Evolutionary conservation across 768 basidiomycete genomes (phyloP).

Genomic region (Mrakia gelida): DNA sequence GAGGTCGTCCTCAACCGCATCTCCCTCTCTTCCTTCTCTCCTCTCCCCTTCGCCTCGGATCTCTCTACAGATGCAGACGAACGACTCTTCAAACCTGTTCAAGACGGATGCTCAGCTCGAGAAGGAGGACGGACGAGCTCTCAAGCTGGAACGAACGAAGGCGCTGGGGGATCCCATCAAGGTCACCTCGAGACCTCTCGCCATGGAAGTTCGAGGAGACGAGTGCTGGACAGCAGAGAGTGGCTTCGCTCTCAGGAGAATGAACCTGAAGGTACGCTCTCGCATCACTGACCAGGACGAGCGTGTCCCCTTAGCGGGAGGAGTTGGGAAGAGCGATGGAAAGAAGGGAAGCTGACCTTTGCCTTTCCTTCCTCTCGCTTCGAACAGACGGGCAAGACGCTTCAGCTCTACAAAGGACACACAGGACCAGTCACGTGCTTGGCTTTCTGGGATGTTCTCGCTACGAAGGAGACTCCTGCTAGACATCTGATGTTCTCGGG

Average conservation of each 20-base stretch:
- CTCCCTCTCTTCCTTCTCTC: background rate
- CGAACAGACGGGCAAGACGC: slow-evolving; percentile 69
- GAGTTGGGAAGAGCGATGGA: background rate
- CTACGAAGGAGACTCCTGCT: slow-evolving; percentile 7
- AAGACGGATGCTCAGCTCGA: slow-evolving; percentile 67
- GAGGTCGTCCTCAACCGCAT: too few species aligned
- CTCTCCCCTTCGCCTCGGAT: background rate
- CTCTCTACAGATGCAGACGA: slow-evolving; percentile 47
- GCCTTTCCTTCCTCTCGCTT: slow-evolving; percentile 22
- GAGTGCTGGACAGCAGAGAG: slow-evolving; percentile 86
- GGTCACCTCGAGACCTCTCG: slow-evolving; percentile 68
- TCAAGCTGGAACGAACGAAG: slow-evolving; percentile 66
- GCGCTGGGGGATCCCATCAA: slow-evolving; percentile 72
- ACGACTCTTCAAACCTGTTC: slow-evolving; percentile 56
- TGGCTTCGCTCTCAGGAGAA: slow-evolving; percentile 64
- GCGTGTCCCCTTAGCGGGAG: background rate
- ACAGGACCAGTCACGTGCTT: slow-evolving; percentile 82
- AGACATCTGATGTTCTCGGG: slow-evolving; percentile 66
- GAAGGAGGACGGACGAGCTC: slow-evolving; percentile 54
- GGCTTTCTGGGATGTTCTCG: slow-evolving; percentile 50
- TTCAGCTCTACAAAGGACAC: slow-evolving; percentile 75
- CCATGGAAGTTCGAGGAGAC: slow-evolving; percentile 60
- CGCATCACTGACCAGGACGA: background rate
- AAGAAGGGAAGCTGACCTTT: background rate
- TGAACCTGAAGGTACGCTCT: slow-evolving; percentile 66